Evolutionary conservation across 2,329 filamentous ascomycete species (phyloP), one percentile per base, ranked within the genome.

Genomic region (Beauveria australis): DNA sequence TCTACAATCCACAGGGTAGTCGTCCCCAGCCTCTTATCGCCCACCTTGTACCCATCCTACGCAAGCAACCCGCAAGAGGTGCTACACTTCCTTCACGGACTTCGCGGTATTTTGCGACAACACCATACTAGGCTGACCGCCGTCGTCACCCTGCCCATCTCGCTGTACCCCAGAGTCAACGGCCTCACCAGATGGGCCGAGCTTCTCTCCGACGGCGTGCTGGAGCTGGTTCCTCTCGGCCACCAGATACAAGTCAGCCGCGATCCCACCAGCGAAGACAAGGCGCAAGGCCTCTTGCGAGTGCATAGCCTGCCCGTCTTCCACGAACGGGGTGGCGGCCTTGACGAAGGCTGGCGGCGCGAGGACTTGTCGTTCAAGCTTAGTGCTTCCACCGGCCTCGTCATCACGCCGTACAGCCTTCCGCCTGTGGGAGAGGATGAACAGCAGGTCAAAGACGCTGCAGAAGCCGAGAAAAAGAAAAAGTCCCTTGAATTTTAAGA

Each of bases 301-400:
- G 84, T 95, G 0, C 91, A 96, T 72, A 87, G 87, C 59, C 74
- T 97, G 41, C 93, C 94, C 0, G 79, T 96, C 0, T 87, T 91
- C 65, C 90, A 95, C 62, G 93, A 97, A 71, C 91, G 89, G 66
- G 93, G 94, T 1, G 92, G 92, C 2, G 91, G 91, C 10, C 81
- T 84, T 2, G 85, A 85, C 62, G 79, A 83, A 44, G 83, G 83
- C 61, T 86, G 85, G 64, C 81, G 88, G 59, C 86, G 89, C 26
- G 90, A 96, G 69, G 92, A 97, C 73, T 82, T 96, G 74, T 92
- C 92, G 5, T 99, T 99, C 72, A 92, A 87, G 63, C 76, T 99
- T 56, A 96, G 91, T 72, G 81, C 91, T 67, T 82, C 83, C 3
- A 87, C 83, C 67, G 92, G 91, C 56, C 85, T 99, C 66, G 83